Evolutionary conservation across 2,329 filamentous ascomycete genomes (phyloP).

Genomic region (Clarireedia sp.): DNA sequence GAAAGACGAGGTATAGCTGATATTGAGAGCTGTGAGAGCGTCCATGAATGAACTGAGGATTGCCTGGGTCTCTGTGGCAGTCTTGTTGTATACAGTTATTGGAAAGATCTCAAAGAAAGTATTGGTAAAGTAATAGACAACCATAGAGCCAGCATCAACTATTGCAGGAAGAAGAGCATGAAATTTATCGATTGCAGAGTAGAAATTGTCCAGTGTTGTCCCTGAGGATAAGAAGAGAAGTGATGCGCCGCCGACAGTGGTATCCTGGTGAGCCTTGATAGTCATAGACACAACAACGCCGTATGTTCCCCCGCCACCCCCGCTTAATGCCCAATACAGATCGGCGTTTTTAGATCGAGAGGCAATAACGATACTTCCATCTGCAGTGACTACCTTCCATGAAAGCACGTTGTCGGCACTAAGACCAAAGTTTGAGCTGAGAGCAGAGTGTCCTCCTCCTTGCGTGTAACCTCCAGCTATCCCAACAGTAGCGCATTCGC

Average conservation of each 20-base stretch:
- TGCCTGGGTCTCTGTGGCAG: constrained; percentile 33
- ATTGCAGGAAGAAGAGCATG: constrained; percentile 37
- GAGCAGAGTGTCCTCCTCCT: constrained; percentile 50
- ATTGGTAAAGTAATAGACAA: constrained; percentile 41
- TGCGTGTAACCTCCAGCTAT: constrained; percentile 52
- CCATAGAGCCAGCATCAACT: constrained; percentile 41
- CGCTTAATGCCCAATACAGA: constrained; percentile 55
- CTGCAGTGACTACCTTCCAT: constrained; percentile 47
- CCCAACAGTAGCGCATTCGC: constrained; percentile 49
- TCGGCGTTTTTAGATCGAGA: constrained; percentile 42
- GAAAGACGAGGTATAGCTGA: constrained; percentile 27
- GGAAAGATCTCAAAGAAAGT: constrained; percentile 39
- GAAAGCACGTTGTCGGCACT: constrained; percentile 51
- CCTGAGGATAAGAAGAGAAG: constrained; percentile 33
- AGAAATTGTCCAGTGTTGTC: constrained; percentile 38
- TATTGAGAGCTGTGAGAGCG: constrained; percentile 32
- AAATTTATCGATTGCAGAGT: constrained; percentile 39
- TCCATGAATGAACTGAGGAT: constrained; percentile 39
- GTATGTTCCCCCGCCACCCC: constrained; percentile 52
- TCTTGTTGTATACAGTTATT: constrained; percentile 41
- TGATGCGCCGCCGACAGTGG: constrained; percentile 36
- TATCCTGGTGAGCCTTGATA: constrained; percentile 40
- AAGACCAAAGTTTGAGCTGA: constrained; percentile 48
- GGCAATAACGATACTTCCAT: constrained; percentile 41
- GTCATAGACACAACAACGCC: constrained; percentile 50